A percentile compares a stretch with the other conserved stretches of the same genome.
These are phyloP conservation scores for Pseudisothecium myosuroides DNA, from an alignment of 225 moss, liverwort and hornwort genomes.

Conservation along the genomic window DNA sequence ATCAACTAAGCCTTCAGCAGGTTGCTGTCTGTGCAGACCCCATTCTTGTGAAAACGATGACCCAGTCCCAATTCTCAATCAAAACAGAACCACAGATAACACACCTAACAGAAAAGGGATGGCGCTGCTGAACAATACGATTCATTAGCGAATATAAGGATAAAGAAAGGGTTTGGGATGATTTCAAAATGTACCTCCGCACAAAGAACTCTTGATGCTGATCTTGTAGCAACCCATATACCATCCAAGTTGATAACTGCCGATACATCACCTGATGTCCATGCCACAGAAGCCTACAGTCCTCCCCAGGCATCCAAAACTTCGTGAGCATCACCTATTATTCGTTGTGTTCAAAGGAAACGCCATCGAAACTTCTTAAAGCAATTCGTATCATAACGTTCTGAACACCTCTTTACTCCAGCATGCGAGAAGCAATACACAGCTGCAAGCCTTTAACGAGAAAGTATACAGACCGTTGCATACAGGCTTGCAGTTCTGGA, in stretches of 20 bases:
- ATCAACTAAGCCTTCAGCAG: slow-evolving; percentile 54
- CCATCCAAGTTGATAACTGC: slow-evolving; percentile 95
- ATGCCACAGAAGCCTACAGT: slow-evolving; percentile 88
- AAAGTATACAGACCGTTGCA: slow-evolving; percentile 73
- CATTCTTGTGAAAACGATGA: not conserved
- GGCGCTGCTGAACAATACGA: not conserved
- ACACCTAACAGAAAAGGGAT: not conserved
- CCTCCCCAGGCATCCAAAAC: slow-evolving; percentile 3
- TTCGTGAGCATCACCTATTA: not conserved
- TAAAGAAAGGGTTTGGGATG: not conserved
- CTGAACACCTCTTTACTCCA: not conserved
- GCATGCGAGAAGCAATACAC: not conserved
- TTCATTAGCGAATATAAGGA: not conserved
- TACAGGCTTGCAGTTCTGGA: slow-evolving; percentile 96
- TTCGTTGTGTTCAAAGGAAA: not conserved
- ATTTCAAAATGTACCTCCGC: slow-evolving; percentile 44
- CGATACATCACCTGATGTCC: slow-evolving; percentile 99
- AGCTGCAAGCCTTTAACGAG: not conserved
- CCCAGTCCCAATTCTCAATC: not conserved
- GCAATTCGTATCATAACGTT: not conserved
- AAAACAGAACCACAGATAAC: not conserved
- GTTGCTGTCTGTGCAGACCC: slow-evolving; percentile 56
- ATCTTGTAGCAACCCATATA: slow-evolving; percentile 93
- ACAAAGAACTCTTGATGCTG: slow-evolving; percentile 92
- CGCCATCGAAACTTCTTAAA: not conserved